These are phyloP conservation scores for Pythium dissimile DNA, from an alignment of 352 stramenopile genomes.

Conservation along the genomic window DNA sequence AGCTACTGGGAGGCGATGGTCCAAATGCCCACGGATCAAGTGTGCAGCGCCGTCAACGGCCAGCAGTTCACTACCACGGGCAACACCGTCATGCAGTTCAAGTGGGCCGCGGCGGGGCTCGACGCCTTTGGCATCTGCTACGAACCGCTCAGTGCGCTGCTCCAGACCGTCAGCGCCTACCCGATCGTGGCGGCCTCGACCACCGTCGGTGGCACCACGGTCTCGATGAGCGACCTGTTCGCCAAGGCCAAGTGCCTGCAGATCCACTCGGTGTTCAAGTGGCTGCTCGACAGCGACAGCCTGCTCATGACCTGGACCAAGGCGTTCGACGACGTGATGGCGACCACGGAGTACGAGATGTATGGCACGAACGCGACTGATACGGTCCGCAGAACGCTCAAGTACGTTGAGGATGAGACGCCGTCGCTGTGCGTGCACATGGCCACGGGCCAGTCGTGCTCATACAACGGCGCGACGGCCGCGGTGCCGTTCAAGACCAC, in stretches of 20 bases:
- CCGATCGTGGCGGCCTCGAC: conserved; percentile 26
- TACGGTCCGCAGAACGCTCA: not conserved
- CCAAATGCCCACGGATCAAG: conserved; percentile 45
- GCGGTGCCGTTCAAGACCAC: conserved; percentile 17
- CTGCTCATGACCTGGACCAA: conserved; percentile 25
- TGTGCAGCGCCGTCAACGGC: conserved; percentile 39
- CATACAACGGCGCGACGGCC: conserved; percentile 25
- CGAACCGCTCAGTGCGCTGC: conserved; percentile 12
- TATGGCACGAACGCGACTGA: not conserved
- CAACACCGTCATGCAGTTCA: conserved; percentile 19
- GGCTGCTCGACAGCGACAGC: conserved; percentile 13
- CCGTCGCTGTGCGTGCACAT: conserved; percentile 27
- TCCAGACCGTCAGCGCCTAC: conserved; percentile 30
- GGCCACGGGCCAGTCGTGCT: conserved; percentile 25
- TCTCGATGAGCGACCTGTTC: conserved; percentile 39
- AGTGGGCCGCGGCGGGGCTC: conserved; percentile 23
- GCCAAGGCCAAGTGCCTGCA: conserved; percentile 32
- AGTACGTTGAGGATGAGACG: not conserved
- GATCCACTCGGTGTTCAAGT: conserved; percentile 24
- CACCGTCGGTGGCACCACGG: conserved; percentile 1
- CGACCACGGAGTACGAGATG: not conserved
- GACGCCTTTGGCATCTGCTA: conserved; percentile 43
- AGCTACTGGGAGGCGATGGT: conserved; percentile 16
- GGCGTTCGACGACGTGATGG: conserved; percentile 17
- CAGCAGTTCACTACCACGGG: conserved; percentile 38